phyloP scores from a whole-genome alignment of 805 yeast genomes.

The Hanseniaspora clermontiae region DNA sequence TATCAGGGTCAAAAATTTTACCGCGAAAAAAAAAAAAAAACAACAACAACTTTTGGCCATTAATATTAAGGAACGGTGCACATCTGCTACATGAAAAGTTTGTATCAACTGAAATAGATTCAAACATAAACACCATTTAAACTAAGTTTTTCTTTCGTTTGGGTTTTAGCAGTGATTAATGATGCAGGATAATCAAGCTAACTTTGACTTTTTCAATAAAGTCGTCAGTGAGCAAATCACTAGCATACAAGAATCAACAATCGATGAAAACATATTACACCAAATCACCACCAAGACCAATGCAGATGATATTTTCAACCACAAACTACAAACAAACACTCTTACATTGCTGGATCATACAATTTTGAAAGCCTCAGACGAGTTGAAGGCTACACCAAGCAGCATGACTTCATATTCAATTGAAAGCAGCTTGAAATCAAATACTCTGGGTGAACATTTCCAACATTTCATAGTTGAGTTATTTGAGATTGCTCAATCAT shows the following conservation, averaged over 20 bases:
- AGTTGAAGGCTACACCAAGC: background rate
- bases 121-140: background rate
- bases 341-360: background rate
- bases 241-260: background rate
- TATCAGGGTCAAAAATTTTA: too few relatives aligned
- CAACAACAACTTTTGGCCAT: too few relatives aligned
- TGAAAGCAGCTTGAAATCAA: background rate
- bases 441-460: background rate
- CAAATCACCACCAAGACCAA: background rate
- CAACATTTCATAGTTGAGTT: slow-evolving; percentile 1
- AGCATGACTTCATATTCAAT: background rate
- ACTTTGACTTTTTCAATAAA: background rate
- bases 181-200: background rate
- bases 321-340: background rate
- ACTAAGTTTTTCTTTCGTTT: background rate
- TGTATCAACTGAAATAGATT: too few relatives aligned
- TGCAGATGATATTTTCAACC: background rate
- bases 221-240: background rate
- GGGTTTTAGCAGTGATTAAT: background rate
- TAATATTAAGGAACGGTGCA: too few relatives aligned
- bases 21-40: too few relatives aligned
- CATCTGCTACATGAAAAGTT: too few relatives aligned
- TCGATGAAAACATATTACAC: background rate
- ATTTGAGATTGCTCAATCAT: slow-evolving; percentile 12
- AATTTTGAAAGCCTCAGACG: background rate